These are phyloP conservation scores for Yamadazyma akitaensis DNA, from an alignment of 805 yeast species.

Conservation along the genomic window DNA sequence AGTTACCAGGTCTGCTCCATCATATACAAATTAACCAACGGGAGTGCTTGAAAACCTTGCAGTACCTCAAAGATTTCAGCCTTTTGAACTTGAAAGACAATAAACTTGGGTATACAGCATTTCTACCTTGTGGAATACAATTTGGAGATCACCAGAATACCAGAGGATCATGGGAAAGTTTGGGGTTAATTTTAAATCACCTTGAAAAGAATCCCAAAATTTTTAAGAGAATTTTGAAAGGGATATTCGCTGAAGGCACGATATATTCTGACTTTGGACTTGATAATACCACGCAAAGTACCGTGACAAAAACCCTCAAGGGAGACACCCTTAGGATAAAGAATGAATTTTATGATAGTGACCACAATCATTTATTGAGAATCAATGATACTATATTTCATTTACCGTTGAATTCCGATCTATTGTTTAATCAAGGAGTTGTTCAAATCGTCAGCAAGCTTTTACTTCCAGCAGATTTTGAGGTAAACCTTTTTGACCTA, in stretches of 20 bases:
- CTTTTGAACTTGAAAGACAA: constrained; percentile 53
- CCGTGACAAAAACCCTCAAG: constrained; percentile 19
- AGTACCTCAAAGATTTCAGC: constrained; percentile 50
- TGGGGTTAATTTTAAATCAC: constrained; percentile 59
- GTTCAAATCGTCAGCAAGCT: constrained; percentile 64
- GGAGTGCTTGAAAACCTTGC: constrained; percentile 61
- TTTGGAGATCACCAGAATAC: constrained; percentile 5
- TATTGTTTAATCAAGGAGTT: constrained; percentile 80
- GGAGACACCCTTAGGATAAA: constrained; percentile 28
- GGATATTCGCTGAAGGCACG: constrained; percentile 57
- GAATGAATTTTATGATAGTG: constrained; percentile 17
- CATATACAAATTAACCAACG: constrained; percentile 32
- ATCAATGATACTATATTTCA: constrained; percentile 31
- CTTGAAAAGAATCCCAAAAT: constrained; percentile 51
- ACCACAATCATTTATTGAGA: constrained; percentile 20
- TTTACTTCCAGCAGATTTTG: constrained; percentile 53
- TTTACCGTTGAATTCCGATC: constrained; percentile 52
- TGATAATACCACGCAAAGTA: constrained; percentile 14
- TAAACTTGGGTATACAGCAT: constrained; percentile 63
- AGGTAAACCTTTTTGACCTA: constrained; percentile 54
- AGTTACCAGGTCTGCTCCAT: constrained; percentile 23
- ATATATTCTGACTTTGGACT: constrained; percentile 60
- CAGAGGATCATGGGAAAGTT: constrained; percentile 49
- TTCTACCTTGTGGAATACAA: constrained; percentile 64
- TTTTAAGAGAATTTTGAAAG: constrained; percentile 51